Conservation (phyloP, 2,329 filamentous ascomycete species). For the Lachnellula suecica region DNA sequence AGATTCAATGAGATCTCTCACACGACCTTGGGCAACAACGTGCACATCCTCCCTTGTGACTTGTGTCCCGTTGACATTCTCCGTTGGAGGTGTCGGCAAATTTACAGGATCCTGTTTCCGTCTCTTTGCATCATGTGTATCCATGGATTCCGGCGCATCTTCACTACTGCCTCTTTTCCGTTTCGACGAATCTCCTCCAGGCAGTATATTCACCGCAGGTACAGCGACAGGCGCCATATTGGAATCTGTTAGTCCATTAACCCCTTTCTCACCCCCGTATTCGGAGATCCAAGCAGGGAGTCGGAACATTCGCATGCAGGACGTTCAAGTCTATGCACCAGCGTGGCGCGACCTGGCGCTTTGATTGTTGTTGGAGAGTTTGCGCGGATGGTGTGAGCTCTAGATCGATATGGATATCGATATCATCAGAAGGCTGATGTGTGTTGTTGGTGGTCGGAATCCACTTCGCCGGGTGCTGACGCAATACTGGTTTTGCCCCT, state of each 20-base stretch:
- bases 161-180: constrained; percentile 26
- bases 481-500: constrained; percentile 2
- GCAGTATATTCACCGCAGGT: constrained; percentile 23
- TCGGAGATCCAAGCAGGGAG: constrained; percentile 55
- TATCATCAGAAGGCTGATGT: constrained; percentile 4
- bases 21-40: constrained; percentile 26
- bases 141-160: constrained; percentile 10
- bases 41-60: not conserved
- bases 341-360: constrained; percentile 13
- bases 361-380: constrained; percentile 1
- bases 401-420: constrained; percentile 3
- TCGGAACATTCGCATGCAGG: constrained; percentile 56
- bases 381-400: constrained; percentile 7
- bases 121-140: constrained; percentile 30
- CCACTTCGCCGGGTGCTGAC: not conserved
- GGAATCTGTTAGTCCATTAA: constrained; percentile 41
- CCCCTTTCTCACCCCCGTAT: constrained; percentile 53
- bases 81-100: not conserved
- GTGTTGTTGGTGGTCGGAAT: constrained; percentile 10
- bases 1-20: constrained; percentile 61
- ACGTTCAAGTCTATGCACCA: not conserved
- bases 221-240: constrained; percentile 34
- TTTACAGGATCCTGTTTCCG: constrained; percentile 31
- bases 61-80: constrained; percentile 1
- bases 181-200: constrained; percentile 19